Percentiles rank a stretch among this genome's conserved stretches.
Conservation (phyloP, 2,329 filamentous ascomycete species). For the Cercospora sesami region DNA sequence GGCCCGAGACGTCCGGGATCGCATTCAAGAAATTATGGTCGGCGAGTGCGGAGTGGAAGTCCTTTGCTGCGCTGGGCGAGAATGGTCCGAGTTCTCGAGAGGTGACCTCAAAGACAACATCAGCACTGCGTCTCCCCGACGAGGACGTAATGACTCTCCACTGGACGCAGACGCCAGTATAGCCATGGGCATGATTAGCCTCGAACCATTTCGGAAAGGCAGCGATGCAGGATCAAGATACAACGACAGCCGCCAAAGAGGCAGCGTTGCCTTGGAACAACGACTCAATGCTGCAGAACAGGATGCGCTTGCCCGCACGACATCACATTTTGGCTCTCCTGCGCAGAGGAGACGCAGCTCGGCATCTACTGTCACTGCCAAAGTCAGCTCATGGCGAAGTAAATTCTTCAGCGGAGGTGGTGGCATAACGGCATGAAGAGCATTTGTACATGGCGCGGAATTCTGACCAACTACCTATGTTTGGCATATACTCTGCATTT, state of each 20-base stretch:
- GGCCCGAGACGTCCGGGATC: slow-evolving; percentile 45
- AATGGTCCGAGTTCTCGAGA: slow-evolving; percentile 27
- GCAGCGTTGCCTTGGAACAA: slow-evolving; percentile 11
- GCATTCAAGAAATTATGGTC: slow-evolving; percentile 34
- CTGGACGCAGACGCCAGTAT: slow-evolving; percentile 19
- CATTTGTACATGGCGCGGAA: background rate
- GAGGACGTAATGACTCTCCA: slow-evolving; percentile 14
- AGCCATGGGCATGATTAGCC: slow-evolving; percentile 20
- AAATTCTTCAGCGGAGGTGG: slow-evolving; percentile 17
- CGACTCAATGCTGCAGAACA: slow-evolving; percentile 10
- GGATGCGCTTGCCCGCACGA: slow-evolving; percentile 8
- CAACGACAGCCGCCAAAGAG: slow-evolving; percentile 10
- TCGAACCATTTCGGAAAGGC: slow-evolving; percentile 17
- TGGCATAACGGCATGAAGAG: background rate
- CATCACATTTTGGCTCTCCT: background rate
- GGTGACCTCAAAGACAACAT: slow-evolving; percentile 13
- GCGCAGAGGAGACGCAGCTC: slow-evolving; percentile 18
- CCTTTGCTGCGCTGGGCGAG: slow-evolving; percentile 35
- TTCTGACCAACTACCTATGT: background rate
- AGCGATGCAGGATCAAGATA: slow-evolving; percentile 9
- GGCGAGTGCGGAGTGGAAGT: slow-evolving; percentile 34
- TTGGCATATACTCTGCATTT: background rate
- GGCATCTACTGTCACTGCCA: slow-evolving; percentile 24
- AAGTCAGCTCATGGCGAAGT: slow-evolving; percentile 24
- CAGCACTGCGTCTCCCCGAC: slow-evolving; percentile 12